A percentile compares a stretch with the other conserved stretches of the same genome.
Conservation (phyloP, 2,329 filamentous ascomycete species). For the Trichoderma atroviride region DNA sequence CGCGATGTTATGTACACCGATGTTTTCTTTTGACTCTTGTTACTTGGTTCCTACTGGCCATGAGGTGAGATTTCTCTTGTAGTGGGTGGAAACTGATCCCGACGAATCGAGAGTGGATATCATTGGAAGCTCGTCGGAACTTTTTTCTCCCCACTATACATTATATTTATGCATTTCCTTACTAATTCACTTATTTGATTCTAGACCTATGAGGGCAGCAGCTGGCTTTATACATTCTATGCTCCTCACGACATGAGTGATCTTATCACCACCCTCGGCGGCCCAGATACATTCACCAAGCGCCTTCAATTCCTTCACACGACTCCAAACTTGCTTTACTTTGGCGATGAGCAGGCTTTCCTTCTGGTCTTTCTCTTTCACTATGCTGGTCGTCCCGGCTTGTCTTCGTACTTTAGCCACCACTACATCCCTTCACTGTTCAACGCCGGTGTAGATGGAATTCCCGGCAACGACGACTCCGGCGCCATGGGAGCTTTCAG, state of each 20-base stretch:
- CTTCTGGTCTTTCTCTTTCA: constrained; percentile 60
- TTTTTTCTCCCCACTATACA: too few relatives aligned
- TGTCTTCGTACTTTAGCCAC: constrained; percentile 57
- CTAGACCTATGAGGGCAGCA: constrained; percentile 67
- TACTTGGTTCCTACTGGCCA: constrained; percentile 33
- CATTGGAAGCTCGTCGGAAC: too few relatives aligned
- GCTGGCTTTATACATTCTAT: constrained; percentile 72
- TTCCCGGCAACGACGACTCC: constrained; percentile 57
- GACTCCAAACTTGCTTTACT: constrained; percentile 63
- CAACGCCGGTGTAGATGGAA: constrained; percentile 63
- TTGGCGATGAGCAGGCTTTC: constrained; percentile 64
- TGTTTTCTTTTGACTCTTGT: constrained; percentile 34
- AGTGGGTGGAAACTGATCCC: too few relatives aligned
- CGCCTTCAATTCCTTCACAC: constrained; percentile 68
- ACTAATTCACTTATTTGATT: not conserved
- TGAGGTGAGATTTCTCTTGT: constrained; percentile 20
- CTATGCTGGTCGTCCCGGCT: constrained; percentile 66
- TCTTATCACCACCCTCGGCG: constrained; percentile 61
- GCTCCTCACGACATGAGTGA: constrained; percentile 51
- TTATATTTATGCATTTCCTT: not conserved
- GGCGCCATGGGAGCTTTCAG: constrained; percentile 58
- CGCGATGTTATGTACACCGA: constrained; percentile 46
- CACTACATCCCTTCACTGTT: constrained; percentile 69
- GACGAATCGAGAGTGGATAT: too few relatives aligned
- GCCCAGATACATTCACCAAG: constrained; percentile 56